Conservation (phyloP, 192 early-diverging fungal genomes). For the Backusella liffmaniae region DNA sequence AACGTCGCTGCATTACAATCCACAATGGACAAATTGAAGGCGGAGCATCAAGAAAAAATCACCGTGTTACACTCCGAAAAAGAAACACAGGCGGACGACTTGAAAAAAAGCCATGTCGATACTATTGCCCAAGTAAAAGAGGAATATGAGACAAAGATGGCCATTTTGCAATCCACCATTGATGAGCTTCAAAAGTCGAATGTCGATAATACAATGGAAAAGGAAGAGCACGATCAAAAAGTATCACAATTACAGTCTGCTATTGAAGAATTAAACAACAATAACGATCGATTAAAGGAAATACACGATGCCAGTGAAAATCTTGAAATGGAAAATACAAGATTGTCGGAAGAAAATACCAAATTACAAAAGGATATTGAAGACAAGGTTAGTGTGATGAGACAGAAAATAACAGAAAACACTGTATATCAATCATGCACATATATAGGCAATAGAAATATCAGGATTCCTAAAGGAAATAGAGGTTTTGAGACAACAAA, state of each 20-base stretch:
- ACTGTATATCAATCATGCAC: not conserved
- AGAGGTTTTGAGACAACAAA: not conserved
- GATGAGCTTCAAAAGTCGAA: not conserved
- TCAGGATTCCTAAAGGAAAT: not conserved
- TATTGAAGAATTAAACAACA: not conserved
- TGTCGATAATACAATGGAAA: not conserved
- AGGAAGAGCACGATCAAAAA: not conserved
- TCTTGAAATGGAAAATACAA: not conserved
- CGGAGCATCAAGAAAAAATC: slow-evolving; percentile 8
- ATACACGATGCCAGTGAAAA: not conserved
- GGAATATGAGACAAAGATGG: not conserved
- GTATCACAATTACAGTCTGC: not conserved
- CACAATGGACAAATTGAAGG: not conserved
- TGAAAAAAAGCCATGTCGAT: not conserved
- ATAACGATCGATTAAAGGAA: not conserved
- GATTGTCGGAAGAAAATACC: not conserved
- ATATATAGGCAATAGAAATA: not conserved
- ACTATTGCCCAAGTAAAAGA: not conserved
- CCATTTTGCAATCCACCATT: not conserved
- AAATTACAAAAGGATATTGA: slow-evolving; percentile 14
- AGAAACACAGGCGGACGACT: not conserved
- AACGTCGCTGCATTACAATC: slow-evolving; percentile 6
- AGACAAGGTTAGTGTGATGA: not conserved
- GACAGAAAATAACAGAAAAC: not conserved
- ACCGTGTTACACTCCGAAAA: not conserved